Base-by-base conservation (phyloP, 305 asterid species). In the Andrographis paniculata region DNA sequence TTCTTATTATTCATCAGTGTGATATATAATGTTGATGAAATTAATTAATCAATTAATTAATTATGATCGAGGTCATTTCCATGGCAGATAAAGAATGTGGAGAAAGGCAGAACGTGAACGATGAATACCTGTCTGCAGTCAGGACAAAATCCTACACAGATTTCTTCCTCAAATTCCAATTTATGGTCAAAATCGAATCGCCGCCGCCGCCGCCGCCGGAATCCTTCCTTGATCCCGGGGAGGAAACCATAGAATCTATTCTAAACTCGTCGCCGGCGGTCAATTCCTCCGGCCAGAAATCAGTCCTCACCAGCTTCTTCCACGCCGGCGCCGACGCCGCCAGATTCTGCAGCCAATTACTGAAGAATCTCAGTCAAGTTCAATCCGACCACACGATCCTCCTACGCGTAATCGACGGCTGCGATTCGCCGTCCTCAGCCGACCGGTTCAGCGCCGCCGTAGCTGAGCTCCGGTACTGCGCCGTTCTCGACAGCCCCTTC, bases 71-170 rank as follows among this genome's bases (percentile, higher is more conserved):
- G 30, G 6, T 24, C 30, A 24, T 24, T 24, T 24, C 30, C n/a
- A n/a, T n/a, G n/a, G n/a, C n/a, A 24, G 8, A 24, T 3, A 24
- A 4, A 24, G 8, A 24, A 24, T 3, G 30, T 8, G 30, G 4
- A 3, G 30, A 4, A 24, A 37, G 0, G 31, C 55, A 53, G 51
- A 64, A 68, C 46, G 57, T 16, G 20, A 76, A 80, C 17, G 91
- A 84, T 2, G 96, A 87, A 51, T 87, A 83, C 33, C 78, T 82
- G 0, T 62, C 77, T 23, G 93, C 81, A 6, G 65, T 83, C 1
- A 61, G 93, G 57, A 83, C 93, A 52, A 78, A 83, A 70, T 87
- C 96, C 11, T 87, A 49, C 19, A 76, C 72, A 2, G 91, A 80
- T 17, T 80, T 80, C 65, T 76, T 72, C 59, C 19, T 58, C 9